Evolutionary conservation across 108 stramenopile species (phyloP), one percentile per base, ranked within the genome.

Genomic region (Cyclostephanos tholiformis): DNA sequence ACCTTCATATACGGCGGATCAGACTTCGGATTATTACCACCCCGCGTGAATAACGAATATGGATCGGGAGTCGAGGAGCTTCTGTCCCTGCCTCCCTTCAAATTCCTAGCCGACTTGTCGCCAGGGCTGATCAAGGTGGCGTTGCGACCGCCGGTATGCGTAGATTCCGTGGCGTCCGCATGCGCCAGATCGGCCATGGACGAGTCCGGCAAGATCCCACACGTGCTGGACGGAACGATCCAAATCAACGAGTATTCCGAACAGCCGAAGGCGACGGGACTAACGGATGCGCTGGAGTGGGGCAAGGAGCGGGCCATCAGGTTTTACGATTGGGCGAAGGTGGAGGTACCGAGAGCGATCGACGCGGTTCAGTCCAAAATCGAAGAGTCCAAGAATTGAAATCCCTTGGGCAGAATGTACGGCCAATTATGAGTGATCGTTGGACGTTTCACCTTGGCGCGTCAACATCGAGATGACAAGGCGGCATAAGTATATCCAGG

Each of bases 1-100:
- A 88, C 91, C 5, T 92, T 92, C 63, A 88, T 92, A 48, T 86
- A 92, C 58, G 91, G 91, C 20, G 91, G 91, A n/a, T 63, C 80
- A 19, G 76, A 79, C 9, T 92, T 92, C 72, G 79, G 76, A 22
- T 20, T 92, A 5, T 62, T 80, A 43, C 91, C 91, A 23, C 91
- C 91, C 8, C 82, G 91, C 29, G 91, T 92, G 6, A 85, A 85
- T n/a, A 73, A 62, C 38, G 83, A 79, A 25, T 92, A 92, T 65
- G 91, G 91, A 0, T 57, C 72, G 49, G 76, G 77, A 30, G 82
- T 93, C 19, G 92, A 93, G 71, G 76, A 70, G 38, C n/a, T 90
- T 14, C 76, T 93, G 46, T 79, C 78, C 26, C 72, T 76, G 1
- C 72, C 78, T 22, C 83, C 76, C 2, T 62, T 93, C 63, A 76